Percentiles rank a stretch among this genome's conserved stretches.
These are phyloP conservation scores for Suhomyces vadensis DNA, from an alignment of 805 yeast genomes.

Conservation along the genomic window DNA sequence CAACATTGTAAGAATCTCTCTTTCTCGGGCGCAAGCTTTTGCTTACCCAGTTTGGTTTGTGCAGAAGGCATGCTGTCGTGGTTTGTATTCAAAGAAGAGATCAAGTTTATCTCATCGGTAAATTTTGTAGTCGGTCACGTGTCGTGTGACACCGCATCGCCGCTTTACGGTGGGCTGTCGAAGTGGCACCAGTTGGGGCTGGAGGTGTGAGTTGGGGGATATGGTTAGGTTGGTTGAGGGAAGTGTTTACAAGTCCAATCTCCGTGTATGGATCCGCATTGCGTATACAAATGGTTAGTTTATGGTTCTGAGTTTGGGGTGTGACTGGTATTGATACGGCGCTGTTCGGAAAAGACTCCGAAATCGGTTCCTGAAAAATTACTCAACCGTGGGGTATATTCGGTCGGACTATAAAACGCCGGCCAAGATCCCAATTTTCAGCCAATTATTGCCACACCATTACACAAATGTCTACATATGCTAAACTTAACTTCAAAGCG, in stretches of 20 bases:
- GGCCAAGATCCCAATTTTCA: neutral
- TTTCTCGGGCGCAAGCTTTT: slow-evolving; percentile 81
- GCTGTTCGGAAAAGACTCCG: slow-evolving; percentile 5
- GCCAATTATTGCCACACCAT: neutral
- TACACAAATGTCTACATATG: slow-evolving; percentile 35
- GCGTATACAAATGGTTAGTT: no score
- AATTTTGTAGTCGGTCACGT: slow-evolving; percentile 8
- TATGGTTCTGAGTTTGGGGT: no score
- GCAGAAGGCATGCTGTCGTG: slow-evolving; percentile 33
- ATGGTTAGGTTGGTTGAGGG: no score
- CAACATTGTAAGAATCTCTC: slow-evolving; percentile 92
- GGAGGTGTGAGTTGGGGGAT: no score
- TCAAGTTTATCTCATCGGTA: slow-evolving; percentile 11
- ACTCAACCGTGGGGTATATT: neutral
- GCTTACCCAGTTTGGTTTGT: slow-evolving; percentile 38
- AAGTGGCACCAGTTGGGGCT: no score
- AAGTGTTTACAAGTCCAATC: no score
- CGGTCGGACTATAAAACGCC: neutral
- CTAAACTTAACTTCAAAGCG: slow-evolving; percentile 34
- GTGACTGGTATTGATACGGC: neutral
- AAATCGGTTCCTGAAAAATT: slow-evolving; percentile 4
- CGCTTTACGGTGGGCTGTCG: neutral
- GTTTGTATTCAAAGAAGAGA: neutral
- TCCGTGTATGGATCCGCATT: no score
- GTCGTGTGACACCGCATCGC: neutral